Evolutionary conservation across 495 filamentous ascomycete species (phyloP).

Genomic region (Pyronema domesticum): DNA sequence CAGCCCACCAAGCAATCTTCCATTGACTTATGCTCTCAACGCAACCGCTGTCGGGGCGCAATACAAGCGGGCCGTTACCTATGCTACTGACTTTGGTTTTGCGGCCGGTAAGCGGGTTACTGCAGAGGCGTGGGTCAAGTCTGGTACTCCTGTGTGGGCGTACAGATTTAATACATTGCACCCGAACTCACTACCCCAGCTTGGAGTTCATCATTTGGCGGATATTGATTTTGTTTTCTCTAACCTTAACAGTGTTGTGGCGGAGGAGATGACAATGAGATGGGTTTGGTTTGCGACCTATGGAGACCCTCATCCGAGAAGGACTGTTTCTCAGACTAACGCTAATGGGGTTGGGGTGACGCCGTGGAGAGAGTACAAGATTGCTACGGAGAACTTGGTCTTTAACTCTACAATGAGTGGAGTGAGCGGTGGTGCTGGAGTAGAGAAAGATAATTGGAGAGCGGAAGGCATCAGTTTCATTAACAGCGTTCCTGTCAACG

Average conservation of each 20-base stretch:
- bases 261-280: not conserved
- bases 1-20: conserved; percentile 13
- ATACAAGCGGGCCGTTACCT: conserved; percentile 25
- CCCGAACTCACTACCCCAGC: not conserved
- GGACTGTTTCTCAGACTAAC: not conserved
- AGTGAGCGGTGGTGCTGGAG: not conserved
- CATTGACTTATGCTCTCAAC: conserved; percentile 22
- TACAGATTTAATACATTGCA: conserved; percentile 31
- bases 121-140: conserved; percentile 26
- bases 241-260: not conserved
- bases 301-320: not conserved
- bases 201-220: not conserved
- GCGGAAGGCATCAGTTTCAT: not conserved
- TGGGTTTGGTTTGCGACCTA: not conserved
- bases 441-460: not conserved
- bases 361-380: not conserved
- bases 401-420: not conserved
- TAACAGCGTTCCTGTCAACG: no score
- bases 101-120: conserved; percentile 27
- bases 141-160: conserved; percentile 26
- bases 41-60: conserved; percentile 18
- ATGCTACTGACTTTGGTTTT: conserved; percentile 26
- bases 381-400: no score
- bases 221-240: not conserved
- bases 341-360: not conserved